Evolutionary conservation across 768 basidiomycete species (phyloP).

Genomic region (Megacollybia marginata): DNA sequence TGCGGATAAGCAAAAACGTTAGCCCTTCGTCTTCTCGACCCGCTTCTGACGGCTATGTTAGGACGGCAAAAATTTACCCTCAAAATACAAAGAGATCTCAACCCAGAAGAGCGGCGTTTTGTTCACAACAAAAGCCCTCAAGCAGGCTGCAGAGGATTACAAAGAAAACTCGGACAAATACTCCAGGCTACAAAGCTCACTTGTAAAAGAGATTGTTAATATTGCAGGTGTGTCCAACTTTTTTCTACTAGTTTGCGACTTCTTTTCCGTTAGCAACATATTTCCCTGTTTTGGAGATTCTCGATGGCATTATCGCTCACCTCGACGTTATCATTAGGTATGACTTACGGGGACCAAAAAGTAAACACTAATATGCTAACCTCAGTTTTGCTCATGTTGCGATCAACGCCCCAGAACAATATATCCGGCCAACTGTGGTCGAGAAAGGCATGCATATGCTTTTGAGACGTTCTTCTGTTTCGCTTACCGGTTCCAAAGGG

Average conservation of each 20-base stretch:
- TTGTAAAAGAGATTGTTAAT: slow-evolving; percentile 89
- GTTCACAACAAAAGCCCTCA: slow-evolving; percentile 78
- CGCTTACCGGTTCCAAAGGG: slow-evolving; percentile 33
- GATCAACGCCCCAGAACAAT: slow-evolving; percentile 76
- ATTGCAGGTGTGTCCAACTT: slow-evolving; percentile 67
- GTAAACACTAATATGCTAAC: too few species aligned
- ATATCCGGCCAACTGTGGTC: slow-evolving; percentile 76
- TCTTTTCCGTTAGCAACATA: slow-evolving; percentile 67
- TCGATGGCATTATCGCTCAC: slow-evolving; percentile 82
- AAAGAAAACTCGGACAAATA: slow-evolving; percentile 64
- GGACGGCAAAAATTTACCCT: slow-evolving; percentile 73
- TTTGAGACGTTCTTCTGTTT: not conserved
- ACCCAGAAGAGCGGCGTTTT: slow-evolving; percentile 82
- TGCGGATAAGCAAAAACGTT: slow-evolving; percentile 88
- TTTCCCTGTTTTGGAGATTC: slow-evolving; percentile 74
- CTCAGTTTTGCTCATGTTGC: slow-evolving; percentile 88
- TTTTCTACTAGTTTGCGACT: not conserved
- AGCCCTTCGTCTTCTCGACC: slow-evolving; percentile 15
- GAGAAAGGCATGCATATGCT: slow-evolving; percentile 53
- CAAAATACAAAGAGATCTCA: slow-evolving; percentile 75
- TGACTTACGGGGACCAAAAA: not conserved
- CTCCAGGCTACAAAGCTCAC: slow-evolving; percentile 61
- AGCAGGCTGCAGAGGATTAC: slow-evolving; percentile 65
- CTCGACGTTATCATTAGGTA: slow-evolving; percentile 90
- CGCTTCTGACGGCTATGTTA: slow-evolving; percentile 21